Evolutionary conservation across 2,329 filamentous ascomycete species (phyloP).

Genomic region (Pyricularia sp.): DNA sequence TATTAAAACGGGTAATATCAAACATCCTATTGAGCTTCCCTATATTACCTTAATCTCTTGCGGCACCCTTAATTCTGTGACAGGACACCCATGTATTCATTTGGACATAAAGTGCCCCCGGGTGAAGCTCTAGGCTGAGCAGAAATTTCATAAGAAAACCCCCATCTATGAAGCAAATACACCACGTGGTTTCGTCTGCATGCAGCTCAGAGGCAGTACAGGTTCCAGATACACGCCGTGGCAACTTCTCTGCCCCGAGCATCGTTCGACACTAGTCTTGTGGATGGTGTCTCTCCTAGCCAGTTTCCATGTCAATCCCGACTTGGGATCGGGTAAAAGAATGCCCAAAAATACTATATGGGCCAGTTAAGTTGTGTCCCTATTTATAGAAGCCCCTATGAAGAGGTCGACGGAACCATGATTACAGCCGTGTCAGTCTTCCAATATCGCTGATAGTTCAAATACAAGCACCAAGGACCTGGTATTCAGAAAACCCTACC

Average conservation of each 20-base stretch:
- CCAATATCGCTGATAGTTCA: no score
- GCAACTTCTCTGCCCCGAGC: neutral
- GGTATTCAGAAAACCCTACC: no score
- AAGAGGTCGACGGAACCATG: no score
- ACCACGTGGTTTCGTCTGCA: neutral
- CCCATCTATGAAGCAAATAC: neutral
- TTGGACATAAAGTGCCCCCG: neutral
- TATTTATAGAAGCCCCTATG: neutral
- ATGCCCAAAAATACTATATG: neutral
- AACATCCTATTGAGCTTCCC: neutral
- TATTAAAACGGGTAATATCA: neutral
- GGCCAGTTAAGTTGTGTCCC: neutral
- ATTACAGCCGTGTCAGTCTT: no score
- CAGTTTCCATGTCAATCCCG: neutral
- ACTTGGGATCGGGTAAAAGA: neutral
- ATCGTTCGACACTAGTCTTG: neutral
- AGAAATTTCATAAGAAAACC: neutral
- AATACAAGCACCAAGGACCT: no score
- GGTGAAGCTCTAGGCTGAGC: neutral
- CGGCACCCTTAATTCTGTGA: neutral
- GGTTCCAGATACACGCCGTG: neutral
- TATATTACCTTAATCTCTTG: neutral
- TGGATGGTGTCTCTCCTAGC: neutral
- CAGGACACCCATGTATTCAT: neutral
- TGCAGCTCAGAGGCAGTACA: neutral